These are phyloP conservation scores for Saccharum spontaneum DNA, from an alignment of 176 grass and related monocot genomes.

Conservation along the genomic window DNA sequence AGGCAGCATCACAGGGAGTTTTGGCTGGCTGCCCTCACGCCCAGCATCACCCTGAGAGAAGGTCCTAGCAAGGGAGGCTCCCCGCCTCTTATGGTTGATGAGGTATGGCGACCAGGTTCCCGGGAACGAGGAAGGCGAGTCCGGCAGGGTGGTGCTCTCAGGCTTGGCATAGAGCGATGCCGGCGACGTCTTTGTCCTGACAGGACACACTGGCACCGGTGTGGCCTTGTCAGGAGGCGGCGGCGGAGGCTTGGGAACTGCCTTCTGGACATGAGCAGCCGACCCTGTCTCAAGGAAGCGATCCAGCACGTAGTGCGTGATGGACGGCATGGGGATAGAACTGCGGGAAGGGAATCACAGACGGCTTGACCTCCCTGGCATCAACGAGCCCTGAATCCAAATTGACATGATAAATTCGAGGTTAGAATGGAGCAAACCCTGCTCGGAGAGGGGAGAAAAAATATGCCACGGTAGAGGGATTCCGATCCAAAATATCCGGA, in stretches of 20 bases:
- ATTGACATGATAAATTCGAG: not conserved
- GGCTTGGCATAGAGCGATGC: constrained; percentile 70
- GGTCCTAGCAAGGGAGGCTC: constrained; percentile 56
- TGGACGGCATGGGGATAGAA: constrained; percentile 57
- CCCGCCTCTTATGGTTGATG: constrained; percentile 84
- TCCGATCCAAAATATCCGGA: constrained; percentile 47
- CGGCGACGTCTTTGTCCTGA: constrained; percentile 47
- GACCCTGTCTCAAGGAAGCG: constrained; percentile 60
- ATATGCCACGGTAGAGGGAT: constrained; percentile 6
- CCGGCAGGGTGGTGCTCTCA: constrained; percentile 59
- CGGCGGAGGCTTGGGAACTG: constrained; percentile 9
- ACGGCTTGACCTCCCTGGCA: constrained; percentile 28
- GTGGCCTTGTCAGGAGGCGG: constrained; percentile 3
- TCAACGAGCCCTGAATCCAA: constrained; percentile 46
- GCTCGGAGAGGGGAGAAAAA: not conserved
- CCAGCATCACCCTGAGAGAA: constrained; percentile 37
- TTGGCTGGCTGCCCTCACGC: constrained; percentile 3
- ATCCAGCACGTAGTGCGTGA: constrained; percentile 60
- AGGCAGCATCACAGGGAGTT: constrained; percentile 8
- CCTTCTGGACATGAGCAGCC: constrained; percentile 25
- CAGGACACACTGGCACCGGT: constrained; percentile 37
- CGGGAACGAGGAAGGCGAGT: constrained; percentile 65
- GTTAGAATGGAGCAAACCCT: constrained; percentile 26
- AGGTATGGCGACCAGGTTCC: constrained; percentile 77
- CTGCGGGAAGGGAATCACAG: constrained; percentile 8